Percentiles rank a stretch among this genome's conserved stretches.
Conservation (phyloP, 2,329 filamentous ascomycete species). For the Peltaster fructicola region DNA sequence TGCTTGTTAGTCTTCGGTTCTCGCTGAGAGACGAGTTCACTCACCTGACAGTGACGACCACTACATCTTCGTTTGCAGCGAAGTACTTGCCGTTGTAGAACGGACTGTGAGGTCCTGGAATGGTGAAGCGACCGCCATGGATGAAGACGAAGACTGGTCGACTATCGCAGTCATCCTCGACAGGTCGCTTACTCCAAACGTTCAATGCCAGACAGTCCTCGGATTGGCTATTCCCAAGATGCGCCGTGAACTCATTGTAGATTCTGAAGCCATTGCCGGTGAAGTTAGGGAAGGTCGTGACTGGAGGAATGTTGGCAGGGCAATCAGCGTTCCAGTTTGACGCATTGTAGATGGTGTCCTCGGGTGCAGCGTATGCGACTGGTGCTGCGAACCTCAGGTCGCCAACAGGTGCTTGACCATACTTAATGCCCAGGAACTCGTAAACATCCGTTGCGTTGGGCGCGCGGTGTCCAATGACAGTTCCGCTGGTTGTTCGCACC, state of each 20-base stretch:
- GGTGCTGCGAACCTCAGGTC: constrained; percentile 18
- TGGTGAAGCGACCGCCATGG: constrained; percentile 25
- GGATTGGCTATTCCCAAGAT: constrained; percentile 7
- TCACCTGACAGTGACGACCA: constrained; percentile 25
- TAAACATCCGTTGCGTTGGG: background rate
- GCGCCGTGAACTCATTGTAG: constrained; percentile 8
- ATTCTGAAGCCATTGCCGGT: constrained; percentile 10
- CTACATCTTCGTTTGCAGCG: constrained; percentile 20
- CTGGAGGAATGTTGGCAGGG: constrained; percentile 8
- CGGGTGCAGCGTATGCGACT: constrained; percentile 1
- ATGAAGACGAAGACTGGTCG: constrained; percentile 23
- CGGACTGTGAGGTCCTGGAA: constrained; percentile 19
- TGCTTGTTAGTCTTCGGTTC: too few relatives aligned
- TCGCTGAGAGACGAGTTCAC: too few relatives aligned
- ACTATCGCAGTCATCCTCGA: constrained; percentile 5
- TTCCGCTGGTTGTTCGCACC: constrained; percentile 1
- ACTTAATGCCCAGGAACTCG: constrained; percentile 21
- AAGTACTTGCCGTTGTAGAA: constrained; percentile 22
- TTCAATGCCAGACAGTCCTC: constrained; percentile 22
- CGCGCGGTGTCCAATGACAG: constrained; percentile 1
- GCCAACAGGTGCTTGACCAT: constrained; percentile 19
- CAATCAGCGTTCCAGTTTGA: constrained; percentile 5
- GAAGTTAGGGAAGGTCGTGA: constrained; percentile 11
- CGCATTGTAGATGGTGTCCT: constrained; percentile 3
- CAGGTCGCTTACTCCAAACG: constrained; percentile 17